Conservation (phyloP, 2,329 filamentous ascomycete species). For the Verticillium albo-atrum region DNA sequence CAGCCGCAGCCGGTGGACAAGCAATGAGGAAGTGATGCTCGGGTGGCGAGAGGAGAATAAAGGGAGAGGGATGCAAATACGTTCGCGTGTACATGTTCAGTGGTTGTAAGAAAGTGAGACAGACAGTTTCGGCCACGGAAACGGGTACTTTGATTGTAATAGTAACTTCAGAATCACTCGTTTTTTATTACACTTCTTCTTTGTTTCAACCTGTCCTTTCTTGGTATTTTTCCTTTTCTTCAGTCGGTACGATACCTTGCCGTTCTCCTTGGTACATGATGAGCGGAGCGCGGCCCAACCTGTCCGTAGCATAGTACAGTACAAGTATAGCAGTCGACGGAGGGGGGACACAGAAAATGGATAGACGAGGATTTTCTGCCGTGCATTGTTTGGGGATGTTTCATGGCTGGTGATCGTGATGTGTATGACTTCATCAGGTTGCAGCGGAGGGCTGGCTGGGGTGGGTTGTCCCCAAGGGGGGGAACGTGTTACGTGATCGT, state of each 20-base stretch:
- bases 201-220: background rate
- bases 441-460: background rate
- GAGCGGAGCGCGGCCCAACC: background rate
- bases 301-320: no score
- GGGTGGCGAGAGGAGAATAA: background rate
- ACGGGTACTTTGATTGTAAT: background rate
- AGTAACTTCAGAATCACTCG: background rate
- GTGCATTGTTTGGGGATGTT: background rate
- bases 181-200: background rate
- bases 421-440: background rate
- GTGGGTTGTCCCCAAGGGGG: no score
- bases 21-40: background rate
- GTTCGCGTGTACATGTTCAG: background rate
- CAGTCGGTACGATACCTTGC: background rate
- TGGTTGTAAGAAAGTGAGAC: background rate
- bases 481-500: background rate
- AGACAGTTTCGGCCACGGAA: background rate
- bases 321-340: no score
- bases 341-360: background rate
- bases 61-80: background rate
- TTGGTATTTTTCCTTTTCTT: background rate
- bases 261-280: background rate
- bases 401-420: background rate
- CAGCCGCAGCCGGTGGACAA: background rate
- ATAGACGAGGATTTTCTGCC: background rate